phyloP scores from a whole-genome alignment of 257 asterid species.

The Nicotiana tabacum region DNA sequence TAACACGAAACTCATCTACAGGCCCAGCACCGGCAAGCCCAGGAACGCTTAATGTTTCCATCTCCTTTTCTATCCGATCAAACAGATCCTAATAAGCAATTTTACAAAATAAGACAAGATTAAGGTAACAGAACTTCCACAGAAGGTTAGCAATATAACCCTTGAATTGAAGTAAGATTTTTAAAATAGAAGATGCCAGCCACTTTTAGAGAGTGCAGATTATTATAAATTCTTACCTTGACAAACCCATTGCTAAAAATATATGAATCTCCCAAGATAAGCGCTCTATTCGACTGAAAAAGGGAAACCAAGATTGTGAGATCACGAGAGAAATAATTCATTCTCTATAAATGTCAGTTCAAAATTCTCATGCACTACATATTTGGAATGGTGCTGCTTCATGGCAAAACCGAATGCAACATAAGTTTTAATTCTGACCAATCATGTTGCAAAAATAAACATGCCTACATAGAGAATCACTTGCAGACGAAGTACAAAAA shows the following conservation, averaged over 20 bases:
- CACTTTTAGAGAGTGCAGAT: neutral
- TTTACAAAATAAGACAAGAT: conserved; percentile 13
- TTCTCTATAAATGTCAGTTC: neutral
- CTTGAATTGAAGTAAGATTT: neutral
- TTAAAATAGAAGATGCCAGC: neutral
- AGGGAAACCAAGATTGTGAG: conserved; percentile 19
- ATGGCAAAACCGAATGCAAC: neutral
- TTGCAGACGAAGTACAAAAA: neutral
- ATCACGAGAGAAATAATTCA: conserved; percentile 12
- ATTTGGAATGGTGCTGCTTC: neutral
- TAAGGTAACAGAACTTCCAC: neutral
- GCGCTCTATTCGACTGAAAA: conserved; percentile 71
- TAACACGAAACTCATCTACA: conserved; percentile 30
- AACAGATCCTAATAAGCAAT: conserved; percentile 54
- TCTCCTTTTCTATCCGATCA: conserved; percentile 69
- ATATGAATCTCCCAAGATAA: conserved; percentile 80
- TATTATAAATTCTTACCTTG: conserved; percentile 47
- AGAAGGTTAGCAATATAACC: neutral
- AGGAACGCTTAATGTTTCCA: conserved; percentile 50
- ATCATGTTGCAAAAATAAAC: neutral
- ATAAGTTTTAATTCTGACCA: neutral
- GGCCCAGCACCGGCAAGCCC: conserved; percentile 36
- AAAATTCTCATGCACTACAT: neutral
- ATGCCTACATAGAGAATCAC: neutral
- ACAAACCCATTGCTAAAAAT: conserved; percentile 69